A percentile compares a stretch with the other conserved stretches of the same genome.
phyloP scores from a whole-genome alignment of 2,329 filamentous ascomycete genomes.

The Pestalotiopsis fici region DNA sequence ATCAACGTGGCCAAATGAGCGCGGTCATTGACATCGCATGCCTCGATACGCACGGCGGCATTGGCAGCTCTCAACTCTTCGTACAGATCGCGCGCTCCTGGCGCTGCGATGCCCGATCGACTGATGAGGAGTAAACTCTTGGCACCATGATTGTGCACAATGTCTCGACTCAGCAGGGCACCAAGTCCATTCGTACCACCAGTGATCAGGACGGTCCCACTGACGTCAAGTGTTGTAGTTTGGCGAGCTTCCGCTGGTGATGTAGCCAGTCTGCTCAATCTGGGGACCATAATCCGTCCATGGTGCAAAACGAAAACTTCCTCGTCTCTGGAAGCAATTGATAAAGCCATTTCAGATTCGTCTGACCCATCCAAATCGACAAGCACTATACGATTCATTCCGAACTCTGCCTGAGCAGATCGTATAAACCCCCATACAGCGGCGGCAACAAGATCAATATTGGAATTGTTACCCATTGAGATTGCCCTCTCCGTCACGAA shows the following conservation, averaged over 20 bases:
- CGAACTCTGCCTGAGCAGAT: conserved; percentile 9
- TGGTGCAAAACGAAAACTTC: background rate
- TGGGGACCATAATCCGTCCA: background rate
- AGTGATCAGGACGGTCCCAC: conserved; percentile 1
- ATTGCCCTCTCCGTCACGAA: background rate
- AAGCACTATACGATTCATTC: background rate
- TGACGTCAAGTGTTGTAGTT: conserved; percentile 1
- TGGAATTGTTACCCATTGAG: background rate
- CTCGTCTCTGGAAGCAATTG: background rate
- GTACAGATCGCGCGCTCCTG: background rate
- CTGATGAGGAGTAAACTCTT: background rate
- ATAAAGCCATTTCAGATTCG: conserved; percentile 1
- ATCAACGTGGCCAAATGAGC: background rate
- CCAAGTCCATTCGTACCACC: background rate
- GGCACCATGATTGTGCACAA: background rate
- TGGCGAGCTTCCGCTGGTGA: no score
- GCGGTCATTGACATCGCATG: background rate
- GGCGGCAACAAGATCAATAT: background rate
- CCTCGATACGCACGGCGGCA: background rate
- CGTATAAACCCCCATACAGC: conserved; percentile 6
- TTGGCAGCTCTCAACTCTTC: background rate
- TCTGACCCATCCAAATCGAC: conserved; percentile 3
- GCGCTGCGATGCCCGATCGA: background rate
- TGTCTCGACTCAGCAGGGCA: conserved; percentile 1
- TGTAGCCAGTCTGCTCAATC: background rate